phyloP scores from a whole-genome alignment of 78 protist species.

The Cavenderia fasciculata region DNA sequence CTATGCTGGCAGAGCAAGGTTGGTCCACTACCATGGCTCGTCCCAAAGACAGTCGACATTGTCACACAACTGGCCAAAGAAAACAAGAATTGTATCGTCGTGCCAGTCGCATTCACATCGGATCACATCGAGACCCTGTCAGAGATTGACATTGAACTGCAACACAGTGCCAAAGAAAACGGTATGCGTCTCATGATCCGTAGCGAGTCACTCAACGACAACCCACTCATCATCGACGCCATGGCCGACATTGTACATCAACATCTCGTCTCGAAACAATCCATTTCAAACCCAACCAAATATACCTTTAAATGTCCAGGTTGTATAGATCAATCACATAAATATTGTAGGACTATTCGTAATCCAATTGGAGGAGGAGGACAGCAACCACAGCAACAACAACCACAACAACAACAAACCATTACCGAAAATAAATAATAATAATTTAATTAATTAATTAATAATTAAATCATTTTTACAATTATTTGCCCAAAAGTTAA shows the following conservation, averaged over 20 bases:
- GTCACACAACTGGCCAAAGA: slow-evolving; percentile 43
- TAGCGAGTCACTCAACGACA: slow-evolving; percentile 82
- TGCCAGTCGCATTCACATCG: slow-evolving; percentile 91
- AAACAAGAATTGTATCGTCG: slow-evolving; percentile 37
- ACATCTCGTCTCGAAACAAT: slow-evolving; percentile 45
- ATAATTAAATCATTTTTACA: too few relatives aligned
- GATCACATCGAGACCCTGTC: slow-evolving; percentile 94
- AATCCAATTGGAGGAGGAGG: too few relatives aligned
- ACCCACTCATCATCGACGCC: slow-evolving; percentile 76
- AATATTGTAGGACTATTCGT: slow-evolving; percentile 63
- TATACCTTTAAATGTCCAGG: slow-evolving; percentile 74
- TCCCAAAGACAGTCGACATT: slow-evolving; percentile 82
- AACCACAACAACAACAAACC: too few relatives aligned
- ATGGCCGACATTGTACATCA: slow-evolving; percentile 76
- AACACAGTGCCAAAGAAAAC: slow-evolving; percentile 44
- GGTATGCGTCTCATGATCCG: slow-evolving; percentile 73
- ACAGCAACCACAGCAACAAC: too few relatives aligned
- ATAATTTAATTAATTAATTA: too few relatives aligned
- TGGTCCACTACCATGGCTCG: slow-evolving; percentile 86
- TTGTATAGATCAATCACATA: slow-evolving; percentile 40
- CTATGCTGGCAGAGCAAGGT: slow-evolving; percentile 91
- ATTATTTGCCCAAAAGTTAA: too few relatives aligned
- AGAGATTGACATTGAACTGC: slow-evolving; percentile 87
- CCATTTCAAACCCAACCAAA: slow-evolving; percentile 1
- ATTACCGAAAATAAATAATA: too few relatives aligned